Evolutionary conservation across 2,329 filamentous ascomycete genomes (phyloP), one percentile per base, ranked within the genome.

Genomic region (Penicillium sclerotigenum): DNA sequence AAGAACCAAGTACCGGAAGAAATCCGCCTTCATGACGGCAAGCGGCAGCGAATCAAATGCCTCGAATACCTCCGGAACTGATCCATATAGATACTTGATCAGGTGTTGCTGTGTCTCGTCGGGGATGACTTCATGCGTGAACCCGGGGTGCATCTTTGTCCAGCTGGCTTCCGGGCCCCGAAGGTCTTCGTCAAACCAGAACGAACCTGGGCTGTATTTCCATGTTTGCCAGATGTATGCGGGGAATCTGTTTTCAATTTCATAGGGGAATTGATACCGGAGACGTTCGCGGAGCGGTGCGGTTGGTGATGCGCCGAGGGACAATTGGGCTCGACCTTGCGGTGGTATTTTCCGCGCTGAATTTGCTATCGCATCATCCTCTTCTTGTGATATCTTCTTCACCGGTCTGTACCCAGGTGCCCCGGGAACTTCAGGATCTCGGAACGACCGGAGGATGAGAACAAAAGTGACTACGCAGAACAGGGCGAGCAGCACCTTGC

Each of bases 181-280:
- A 70, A 96, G 92, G 20, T 80, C 77, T 59, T 87, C 84, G 11
- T 75, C 76, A 71, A 99, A 99, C 59, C 89, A 81, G 48, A 84
- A 81, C 22, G 90, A 88, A 1, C 87, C 83, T 0, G 93, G 92
- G 0, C 86, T 89, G 68, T 85, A 87, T 74, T 95, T 97, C 94
- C 94, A 99, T 14, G 94, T 99, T 80, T 99, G 94, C 94, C 94
- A 99, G 70, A 99, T 95, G 79, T 96, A 97, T 54, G 91, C 92
- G 3, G 94, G 94, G 73, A 97, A 97, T 73, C 93, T 96, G 65
- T 81, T 76, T 69, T 91, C 86, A 60, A 93, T 81, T 68, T 96
- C 89, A 80, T 97, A 99, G 20, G 92, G 91, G 75, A 94, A 97
- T 66, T 95, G 89, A 78, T 96, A 97, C 50, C 87, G 87, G 55